phyloP scores from a whole-genome alignment of 192 early-diverging fungal species.

The Backusella parvicylindrica region DNA sequence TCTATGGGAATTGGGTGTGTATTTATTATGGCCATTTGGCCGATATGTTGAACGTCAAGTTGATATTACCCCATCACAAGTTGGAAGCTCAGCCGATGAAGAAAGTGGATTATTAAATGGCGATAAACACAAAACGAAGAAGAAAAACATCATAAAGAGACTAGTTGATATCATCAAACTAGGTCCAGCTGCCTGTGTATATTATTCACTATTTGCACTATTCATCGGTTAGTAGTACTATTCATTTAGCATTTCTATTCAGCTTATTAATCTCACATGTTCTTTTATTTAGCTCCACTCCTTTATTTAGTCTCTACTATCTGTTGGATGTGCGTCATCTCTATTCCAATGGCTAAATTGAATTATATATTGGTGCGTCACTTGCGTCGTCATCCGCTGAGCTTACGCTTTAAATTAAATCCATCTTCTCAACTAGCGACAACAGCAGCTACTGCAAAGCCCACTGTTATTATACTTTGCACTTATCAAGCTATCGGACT shows the following conservation, averaged over 20 bases:
- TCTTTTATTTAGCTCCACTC: slow-evolving; percentile 61
- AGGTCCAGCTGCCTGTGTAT: slow-evolving; percentile 44
- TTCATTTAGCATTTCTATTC: not conserved
- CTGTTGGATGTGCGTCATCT: slow-evolving; percentile 85
- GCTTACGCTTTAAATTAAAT: slow-evolving; percentile 62
- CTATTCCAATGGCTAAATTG: slow-evolving; percentile 95
- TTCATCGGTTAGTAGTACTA: slow-evolving; percentile 40
- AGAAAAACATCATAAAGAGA: not conserved
- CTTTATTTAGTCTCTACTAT: slow-evolving; percentile 70
- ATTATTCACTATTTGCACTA: slow-evolving; percentile 42
- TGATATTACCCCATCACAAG: slow-evolving; percentile 25
- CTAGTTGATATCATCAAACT: slow-evolving; percentile 17
- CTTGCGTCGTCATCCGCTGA: slow-evolving; percentile 75
- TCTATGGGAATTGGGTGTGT: slow-evolving; percentile 71
- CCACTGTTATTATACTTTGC: slow-evolving; percentile 74
- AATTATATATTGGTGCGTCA: slow-evolving; percentile 77
- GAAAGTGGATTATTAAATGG: not conserved
- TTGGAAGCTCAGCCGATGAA: not conserved
- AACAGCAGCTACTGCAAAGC: slow-evolving; percentile 18
- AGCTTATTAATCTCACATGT: slow-evolving; percentile 24
- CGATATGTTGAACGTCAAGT: slow-evolving; percentile 77
- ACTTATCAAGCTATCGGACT: slow-evolving; percentile 86
- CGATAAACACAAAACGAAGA: not conserved
- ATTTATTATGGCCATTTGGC: slow-evolving; percentile 97
- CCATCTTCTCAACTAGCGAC: slow-evolving; percentile 36